Conservation (phyloP, 176 grass and related monocot species). For the Carex cristatella region DNA sequence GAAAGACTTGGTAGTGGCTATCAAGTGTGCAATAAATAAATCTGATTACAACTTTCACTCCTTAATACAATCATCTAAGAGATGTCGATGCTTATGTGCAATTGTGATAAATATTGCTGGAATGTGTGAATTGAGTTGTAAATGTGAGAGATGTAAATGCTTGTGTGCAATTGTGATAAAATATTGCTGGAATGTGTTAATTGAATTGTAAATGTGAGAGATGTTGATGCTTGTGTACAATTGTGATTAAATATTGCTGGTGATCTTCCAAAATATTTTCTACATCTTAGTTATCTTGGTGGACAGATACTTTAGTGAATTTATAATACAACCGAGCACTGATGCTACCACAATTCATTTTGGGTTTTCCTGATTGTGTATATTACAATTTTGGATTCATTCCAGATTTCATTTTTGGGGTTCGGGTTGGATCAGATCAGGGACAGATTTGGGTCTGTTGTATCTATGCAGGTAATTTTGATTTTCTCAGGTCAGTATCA, state of each 20-base stretch:
- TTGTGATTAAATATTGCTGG: background rate
- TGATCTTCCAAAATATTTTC: background rate
- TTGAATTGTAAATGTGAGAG: background rate
- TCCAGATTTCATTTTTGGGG: background rate
- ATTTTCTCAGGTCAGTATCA: background rate
- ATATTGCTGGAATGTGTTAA: background rate
- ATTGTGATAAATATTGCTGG: too few species aligned
- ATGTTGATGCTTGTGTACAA: background rate
- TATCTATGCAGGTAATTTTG: background rate
- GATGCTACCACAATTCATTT: background rate
- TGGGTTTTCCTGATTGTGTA: too few species aligned
- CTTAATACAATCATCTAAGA: background rate
- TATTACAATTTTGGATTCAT: background rate
- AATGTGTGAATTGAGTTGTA: background rate
- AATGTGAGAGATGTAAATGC: background rate
- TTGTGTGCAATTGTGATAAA: background rate
- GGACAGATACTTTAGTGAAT: background rate
- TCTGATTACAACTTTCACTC: too few species aligned
- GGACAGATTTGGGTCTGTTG: background rate
- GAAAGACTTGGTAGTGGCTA: too few species aligned
- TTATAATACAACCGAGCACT: background rate
- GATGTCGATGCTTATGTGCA: background rate
- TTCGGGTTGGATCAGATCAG: background rate
- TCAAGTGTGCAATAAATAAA: too few species aligned
- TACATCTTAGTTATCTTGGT: background rate